phyloP scores from a whole-genome alignment of 257 asterid genomes.

The Solanum sejunctum region DNA sequence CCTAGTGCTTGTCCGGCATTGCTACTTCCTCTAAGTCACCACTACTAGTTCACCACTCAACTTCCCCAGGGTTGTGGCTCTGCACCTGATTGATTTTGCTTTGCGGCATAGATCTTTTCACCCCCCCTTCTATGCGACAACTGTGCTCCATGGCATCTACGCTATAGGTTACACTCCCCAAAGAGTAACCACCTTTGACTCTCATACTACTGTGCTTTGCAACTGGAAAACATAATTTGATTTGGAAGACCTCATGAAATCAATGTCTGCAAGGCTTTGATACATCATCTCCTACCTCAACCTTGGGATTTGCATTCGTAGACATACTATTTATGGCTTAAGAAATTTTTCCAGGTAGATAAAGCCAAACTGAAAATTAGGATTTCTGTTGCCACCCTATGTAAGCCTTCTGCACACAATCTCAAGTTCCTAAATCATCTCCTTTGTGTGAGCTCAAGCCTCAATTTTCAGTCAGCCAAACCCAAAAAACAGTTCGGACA shows the following conservation, averaged over 20 bases:
- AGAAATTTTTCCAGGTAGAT: not conserved
- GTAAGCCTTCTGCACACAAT: not conserved
- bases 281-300: not conserved
- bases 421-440: not conserved
- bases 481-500: not conserved
- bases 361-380: not conserved
- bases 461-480: not conserved
- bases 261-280: not conserved
- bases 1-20: not conserved
- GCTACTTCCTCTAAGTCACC: not conserved
- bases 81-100: not conserved
- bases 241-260: not conserved
- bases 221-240: not conserved
- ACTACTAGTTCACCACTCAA: not conserved
- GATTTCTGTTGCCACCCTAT: not conserved
- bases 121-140: not conserved
- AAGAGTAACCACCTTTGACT: not conserved
- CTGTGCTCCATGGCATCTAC: not conserved
- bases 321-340: not conserved
- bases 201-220: not conserved
- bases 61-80: not conserved
- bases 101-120: not conserved
- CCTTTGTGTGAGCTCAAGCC: not conserved
- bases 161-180: not conserved
- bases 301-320: not conserved